phyloP scores from a whole-genome alignment of 2,329 filamentous ascomycete genomes.

The Lizonia empirigonia region DNA sequence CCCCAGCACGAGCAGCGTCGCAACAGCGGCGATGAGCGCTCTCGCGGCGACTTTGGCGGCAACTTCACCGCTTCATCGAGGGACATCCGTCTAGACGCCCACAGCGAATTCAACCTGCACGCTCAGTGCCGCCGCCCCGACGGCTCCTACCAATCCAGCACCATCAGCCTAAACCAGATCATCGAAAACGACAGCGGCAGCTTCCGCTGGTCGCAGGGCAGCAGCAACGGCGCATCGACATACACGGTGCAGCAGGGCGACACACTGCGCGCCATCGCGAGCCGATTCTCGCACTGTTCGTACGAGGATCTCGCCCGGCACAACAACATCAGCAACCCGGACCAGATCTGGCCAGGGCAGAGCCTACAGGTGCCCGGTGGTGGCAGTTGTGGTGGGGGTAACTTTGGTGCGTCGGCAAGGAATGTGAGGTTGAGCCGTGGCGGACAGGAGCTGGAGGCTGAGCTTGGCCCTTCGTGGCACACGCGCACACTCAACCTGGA shows the following conservation, averaged over 20 bases:
- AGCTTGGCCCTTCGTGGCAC: constrained; percentile 31
- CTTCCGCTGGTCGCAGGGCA: constrained; percentile 33
- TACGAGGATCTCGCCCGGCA: constrained; percentile 34
- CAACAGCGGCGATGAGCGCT: constrained; percentile 17
- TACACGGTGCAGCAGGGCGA: constrained; percentile 37
- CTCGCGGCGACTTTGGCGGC: constrained; percentile 28
- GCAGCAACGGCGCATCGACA: constrained; percentile 18
- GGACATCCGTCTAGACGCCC: constrained; percentile 34
- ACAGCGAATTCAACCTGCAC: constrained; percentile 36
- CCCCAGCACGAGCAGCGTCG: constrained; percentile 1
- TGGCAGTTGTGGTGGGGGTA: constrained; percentile 25
- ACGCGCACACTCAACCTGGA: constrained; percentile 28
- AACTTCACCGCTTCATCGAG: constrained; percentile 33
- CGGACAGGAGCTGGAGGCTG: constrained; percentile 31
- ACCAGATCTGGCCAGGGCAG: constrained; percentile 39
- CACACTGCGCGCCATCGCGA: constrained; percentile 35
- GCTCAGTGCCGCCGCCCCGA: constrained; percentile 33
- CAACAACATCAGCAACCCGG: constrained; percentile 34
- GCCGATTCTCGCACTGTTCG: constrained; percentile 30
- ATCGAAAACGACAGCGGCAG: constrained; percentile 33
- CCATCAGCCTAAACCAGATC: constrained; percentile 28
- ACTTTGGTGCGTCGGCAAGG: constrained; percentile 31
- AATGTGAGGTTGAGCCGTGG: constrained; percentile 29
- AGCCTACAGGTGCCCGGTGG: constrained; percentile 31
- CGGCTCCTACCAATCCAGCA: constrained; percentile 31